Evolutionary conservation across 192 early-diverging fungal genomes (phyloP), one percentile per base, ranked within the genome.

Genomic region (Coemansia sp.): DNA sequence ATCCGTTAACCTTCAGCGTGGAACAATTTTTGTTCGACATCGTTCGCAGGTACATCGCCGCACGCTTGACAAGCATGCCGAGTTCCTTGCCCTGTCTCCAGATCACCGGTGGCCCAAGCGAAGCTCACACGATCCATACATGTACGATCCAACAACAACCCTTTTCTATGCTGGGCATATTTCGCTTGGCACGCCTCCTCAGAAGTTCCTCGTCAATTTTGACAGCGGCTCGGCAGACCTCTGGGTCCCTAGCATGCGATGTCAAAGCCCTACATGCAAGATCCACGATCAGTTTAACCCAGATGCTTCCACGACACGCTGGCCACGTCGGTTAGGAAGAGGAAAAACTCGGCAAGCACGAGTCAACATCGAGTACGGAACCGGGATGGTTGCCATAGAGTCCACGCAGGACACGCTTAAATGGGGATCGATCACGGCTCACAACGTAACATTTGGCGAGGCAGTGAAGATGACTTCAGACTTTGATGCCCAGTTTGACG

Each of bases 221-320:
- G 89, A 91, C 73, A 91, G 83, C 9, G 89, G 89, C 14, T 87
- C 82, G 10, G 78, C 84, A 25, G 89, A 90, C 62, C 77, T 91
- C 41, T 91, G 90, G 90, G 86, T 92, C 32, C 89, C 90, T 9
- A 74, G 77, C 59, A 29, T 62, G 17, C 65, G 62, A 35, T 80
- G 77, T 55, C 8, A 59, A 38, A 80, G 72, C 41, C 13, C 56
- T 13, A 69, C 60, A 9, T 80, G 77, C 55, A 42, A 35, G 45
- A 4, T 59, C 7, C 77, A 80, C 55, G 49, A 34, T 15, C 71
- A 66, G 23, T 80, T 68, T 41, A 43, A 80, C n/a, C 29, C 69
- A 13, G 59, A 42, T 7, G 15, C 20, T 0, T 70, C 74, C 3
- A 11, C 1, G 5, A 63, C 63, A 15, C 38, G 17, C 20, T 29